Conservation (phyloP, 1,139 yeast genomes). For the Lodderomyces parapsilosis region DNA sequence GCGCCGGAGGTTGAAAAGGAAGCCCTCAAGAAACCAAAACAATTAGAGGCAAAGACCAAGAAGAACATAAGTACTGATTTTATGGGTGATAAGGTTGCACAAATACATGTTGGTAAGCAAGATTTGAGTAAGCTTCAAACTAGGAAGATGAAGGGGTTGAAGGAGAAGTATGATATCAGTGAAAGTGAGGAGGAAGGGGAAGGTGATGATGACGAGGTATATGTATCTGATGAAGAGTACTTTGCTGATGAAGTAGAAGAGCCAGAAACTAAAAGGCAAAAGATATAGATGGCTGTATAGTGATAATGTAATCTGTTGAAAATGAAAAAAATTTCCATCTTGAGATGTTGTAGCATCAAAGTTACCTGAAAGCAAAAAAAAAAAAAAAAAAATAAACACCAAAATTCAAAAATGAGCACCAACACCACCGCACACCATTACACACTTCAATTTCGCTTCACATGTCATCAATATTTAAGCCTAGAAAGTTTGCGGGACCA, state of each 20-base stretch:
- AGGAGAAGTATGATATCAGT: slow-evolving; percentile 75
- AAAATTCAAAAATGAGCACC: too few relatives aligned
- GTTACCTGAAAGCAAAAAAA: too few relatives aligned
- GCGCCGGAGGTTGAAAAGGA: slow-evolving; percentile 89
- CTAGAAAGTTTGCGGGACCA: not conserved
- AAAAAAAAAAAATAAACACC: slow-evolving; percentile 4
- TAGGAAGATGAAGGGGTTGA: slow-evolving; percentile 97
- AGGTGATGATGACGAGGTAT: slow-evolving; percentile 28
- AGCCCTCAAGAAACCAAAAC: slow-evolving; percentile 79
- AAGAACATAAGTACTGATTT: slow-evolving; percentile 86
- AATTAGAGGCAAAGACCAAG: slow-evolving; percentile 75
- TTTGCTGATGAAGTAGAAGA: slow-evolving; percentile 29
- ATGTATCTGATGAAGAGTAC: slow-evolving; percentile 21
- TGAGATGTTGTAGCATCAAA: too few relatives aligned
- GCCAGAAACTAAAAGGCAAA: slow-evolving; percentile 37
- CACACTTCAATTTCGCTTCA: too few relatives aligned
- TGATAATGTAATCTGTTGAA: too few relatives aligned
- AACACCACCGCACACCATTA: too few relatives aligned
- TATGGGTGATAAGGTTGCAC: slow-evolving; percentile 97
- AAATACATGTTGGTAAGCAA: slow-evolving; percentile 94
- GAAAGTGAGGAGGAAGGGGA: slow-evolving; percentile 49
- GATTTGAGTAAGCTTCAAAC: slow-evolving; percentile 89
- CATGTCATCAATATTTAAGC: slow-evolving; percentile 11
- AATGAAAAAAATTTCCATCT: too few relatives aligned
- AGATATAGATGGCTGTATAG: slow-evolving; percentile 15